Evolutionary conservation across 805 yeast genomes (phyloP), one percentile per base, ranked within the genome.

Genomic region (Kuraishia cidri): DNA sequence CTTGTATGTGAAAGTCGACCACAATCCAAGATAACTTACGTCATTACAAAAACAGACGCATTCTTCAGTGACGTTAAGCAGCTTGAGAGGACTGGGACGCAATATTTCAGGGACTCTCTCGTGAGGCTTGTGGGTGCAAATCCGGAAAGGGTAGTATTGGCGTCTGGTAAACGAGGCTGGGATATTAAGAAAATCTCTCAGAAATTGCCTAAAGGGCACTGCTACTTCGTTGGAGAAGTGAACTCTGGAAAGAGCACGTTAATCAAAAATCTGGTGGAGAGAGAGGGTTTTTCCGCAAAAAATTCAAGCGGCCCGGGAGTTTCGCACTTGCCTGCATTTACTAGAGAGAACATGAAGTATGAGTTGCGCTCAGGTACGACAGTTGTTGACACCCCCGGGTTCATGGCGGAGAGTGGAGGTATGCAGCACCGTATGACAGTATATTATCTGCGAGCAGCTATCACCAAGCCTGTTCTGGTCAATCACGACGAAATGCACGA

Each of bases 181-280:
- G 64, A 69, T 21, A 44, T 71, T 3, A 45, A 56, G 2, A 43
- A 47, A 2, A 45, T 80, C 3, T 40, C 62, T 6, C 43, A 52
- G 2, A 44, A 44, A 5, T 45, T 79, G 6, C 60, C 62, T 4
- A 45, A 48, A 24, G 46, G 42, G 7, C 54, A 57, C 21, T 50
- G 69, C 6, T 76, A 71, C 44, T 51, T 82, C 20, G 56, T 81
- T 14, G 94, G 94, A 1, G 66, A 65, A 37, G 74, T 79, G 8
- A 82, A 82, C 45, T 64, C 72, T 10, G 94, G 94, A 1, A 82
- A 82, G 48, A 74, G 85, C 3, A 64, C 79, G 2, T 42, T 82
- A 24, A 61, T 79, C 1, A 70, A 66, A 41, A 45, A 73, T 13
- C 40, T 79, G 13, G 38, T 69, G 17, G 52, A 48, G 23, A 10